Percentiles rank a stretch among this genome's conserved stretches.
phyloP scores from a whole-genome alignment of 805 yeast species.

The Phaffomyces thermotolerans region DNA sequence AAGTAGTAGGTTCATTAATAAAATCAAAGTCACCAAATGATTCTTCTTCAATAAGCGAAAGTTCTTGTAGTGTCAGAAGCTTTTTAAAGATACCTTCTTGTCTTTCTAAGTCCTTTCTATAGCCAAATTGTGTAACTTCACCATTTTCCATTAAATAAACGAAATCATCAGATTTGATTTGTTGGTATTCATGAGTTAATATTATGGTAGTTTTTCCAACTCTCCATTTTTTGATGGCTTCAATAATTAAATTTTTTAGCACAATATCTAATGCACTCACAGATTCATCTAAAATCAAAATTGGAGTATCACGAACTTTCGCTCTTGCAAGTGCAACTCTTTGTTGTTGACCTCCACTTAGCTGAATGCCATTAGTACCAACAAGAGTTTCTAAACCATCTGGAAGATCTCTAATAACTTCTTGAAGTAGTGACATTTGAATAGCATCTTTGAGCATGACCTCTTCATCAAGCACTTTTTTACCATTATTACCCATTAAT shows the following conservation, averaged over 20 bases:
- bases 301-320: constrained; percentile 58
- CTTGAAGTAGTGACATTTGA: constrained; percentile 43
- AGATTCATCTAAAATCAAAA: constrained; percentile 81
- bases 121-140: constrained; percentile 37
- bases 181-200: constrained; percentile 68
- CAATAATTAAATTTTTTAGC: constrained; percentile 39
- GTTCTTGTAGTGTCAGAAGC: constrained; percentile 14
- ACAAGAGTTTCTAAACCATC: constrained; percentile 49
- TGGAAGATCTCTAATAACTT: constrained; percentile 41
- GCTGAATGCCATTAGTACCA: constrained; percentile 36
- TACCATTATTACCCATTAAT: constrained; percentile 33
- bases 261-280: constrained; percentile 68
- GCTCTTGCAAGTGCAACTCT: constrained; percentile 84
- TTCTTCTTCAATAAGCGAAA: constrained; percentile 1
- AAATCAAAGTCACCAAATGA: neutral
- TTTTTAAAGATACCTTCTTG: constrained; percentile 13
- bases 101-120: constrained; percentile 26
- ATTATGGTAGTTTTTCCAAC: constrained; percentile 66
- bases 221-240: constrained; percentile 53
- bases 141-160: constrained; percentile 61
- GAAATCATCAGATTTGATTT: constrained; percentile 49
- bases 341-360: constrained; percentile 93
- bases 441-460: constrained; percentile 35
- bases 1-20: neutral
- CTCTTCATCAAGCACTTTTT: constrained; percentile 11